Base-by-base conservation (phyloP, 352 stramenopile genomes). In the Blastocystis sp. region DNA sequence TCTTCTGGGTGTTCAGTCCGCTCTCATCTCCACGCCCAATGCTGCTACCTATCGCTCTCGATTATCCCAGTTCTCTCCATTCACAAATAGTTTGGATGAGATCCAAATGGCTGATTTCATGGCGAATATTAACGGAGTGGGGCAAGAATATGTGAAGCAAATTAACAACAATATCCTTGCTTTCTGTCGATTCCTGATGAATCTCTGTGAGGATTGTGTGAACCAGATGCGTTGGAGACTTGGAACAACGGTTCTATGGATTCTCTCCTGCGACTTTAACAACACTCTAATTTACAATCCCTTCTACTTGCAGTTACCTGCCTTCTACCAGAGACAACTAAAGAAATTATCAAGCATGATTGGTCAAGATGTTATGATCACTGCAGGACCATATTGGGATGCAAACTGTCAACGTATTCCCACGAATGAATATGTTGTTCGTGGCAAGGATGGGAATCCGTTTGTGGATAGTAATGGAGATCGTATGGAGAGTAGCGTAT, bases 41-140 rank as follows among this genome's bases (percentile, higher is more conserved):
- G 59, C 65, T 29, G 59, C 59, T 1, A 78, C 77, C n/a, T 87
- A 74, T 29, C 77, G 56, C 9, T 78, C 77, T 46, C 56, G 59
- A 19, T 61, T 74, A 29, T 87, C 77, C 0, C 59, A 78, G 59
- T 77, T 87, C 27, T 74, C 51, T 52, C 59, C 77, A 7, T 87
- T 87, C 65, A 78, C 46, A 9, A 78, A 74, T 54, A 66, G 52
- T 58, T 24, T 78, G 21, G 59, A 87, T 42, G 77, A 87, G 43
- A 78, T 87, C 42, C 65, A 78, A 37, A 78, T 87, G 65, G 65
- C 77, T 37, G 77, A 87, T 63, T 87, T 87, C 56, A 78, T 87
- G 65, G 59, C 77, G 43, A 87, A 87, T 43, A 87, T 87, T 51
- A 58, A 77, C 27, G 77, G 77, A 49, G 77, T 87, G 46, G 77